Percentiles rank a stretch among this genome's conserved stretches.
These are phyloP conservation scores for Chamaecrista fasciculata DNA, from an alignment of 306 rosid genomes.

Conservation along the genomic window DNA sequence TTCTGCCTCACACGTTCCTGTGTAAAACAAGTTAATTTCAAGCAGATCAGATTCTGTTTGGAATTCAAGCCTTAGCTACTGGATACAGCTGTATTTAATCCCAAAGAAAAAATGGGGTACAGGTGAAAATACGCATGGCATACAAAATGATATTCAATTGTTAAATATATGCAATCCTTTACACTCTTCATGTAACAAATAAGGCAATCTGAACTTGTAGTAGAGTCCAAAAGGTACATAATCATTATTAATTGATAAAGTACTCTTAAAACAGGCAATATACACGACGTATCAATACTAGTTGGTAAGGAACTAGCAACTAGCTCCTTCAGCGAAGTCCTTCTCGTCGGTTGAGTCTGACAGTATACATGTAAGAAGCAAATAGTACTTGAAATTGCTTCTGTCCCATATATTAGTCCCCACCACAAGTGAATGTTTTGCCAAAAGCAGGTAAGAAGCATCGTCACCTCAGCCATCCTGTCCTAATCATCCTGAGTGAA, in stretches of 20 bases:
- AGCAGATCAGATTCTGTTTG: background rate
- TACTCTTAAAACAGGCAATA: background rate
- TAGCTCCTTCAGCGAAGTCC: background rate
- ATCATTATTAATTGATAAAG: background rate
- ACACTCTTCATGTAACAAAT: conserved; percentile 18
- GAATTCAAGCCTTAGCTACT: conserved; percentile 19
- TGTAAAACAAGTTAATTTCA: conserved; percentile 20
- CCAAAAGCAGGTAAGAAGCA: background rate
- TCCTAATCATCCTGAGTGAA: background rate
- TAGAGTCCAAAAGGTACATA: background rate
- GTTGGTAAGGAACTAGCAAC: conserved; percentile 8
- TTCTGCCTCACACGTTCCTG: conserved; percentile 92
- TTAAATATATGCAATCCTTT: conserved; percentile 4
- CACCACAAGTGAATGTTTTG: background rate
- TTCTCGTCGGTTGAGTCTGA: background rate
- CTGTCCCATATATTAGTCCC: background rate
- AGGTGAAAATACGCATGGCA: background rate
- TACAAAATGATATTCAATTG: background rate
- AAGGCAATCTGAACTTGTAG: background rate
- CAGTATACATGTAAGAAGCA: background rate
- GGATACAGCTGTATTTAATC: too few species aligned
- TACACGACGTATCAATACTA: conserved; percentile 1
- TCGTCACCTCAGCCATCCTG: background rate
- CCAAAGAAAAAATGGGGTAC: too few species aligned
- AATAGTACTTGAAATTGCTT: background rate